Evolutionary conservation across 2,329 filamentous ascomycete species (phyloP).

Genomic region (Chalaropsis thielavioides): DNA sequence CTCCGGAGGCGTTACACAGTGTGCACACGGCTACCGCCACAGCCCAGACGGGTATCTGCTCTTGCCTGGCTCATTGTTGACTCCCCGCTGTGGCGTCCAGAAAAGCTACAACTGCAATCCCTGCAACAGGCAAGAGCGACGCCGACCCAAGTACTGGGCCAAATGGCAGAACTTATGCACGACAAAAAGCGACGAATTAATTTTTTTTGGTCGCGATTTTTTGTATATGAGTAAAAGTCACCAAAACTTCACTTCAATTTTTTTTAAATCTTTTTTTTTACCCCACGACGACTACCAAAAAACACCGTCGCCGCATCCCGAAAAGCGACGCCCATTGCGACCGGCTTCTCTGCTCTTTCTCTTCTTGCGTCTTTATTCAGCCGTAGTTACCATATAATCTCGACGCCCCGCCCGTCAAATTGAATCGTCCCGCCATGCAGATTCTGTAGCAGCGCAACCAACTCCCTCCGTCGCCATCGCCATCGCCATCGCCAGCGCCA

Average conservation of each 20-base stretch:
- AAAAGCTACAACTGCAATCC: constrained; percentile 4
- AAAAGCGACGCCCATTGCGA: not conserved
- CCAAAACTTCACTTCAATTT: not conserved
- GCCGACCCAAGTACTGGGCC: constrained; percentile 13
- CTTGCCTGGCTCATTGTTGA: not conserved
- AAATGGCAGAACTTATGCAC: constrained; percentile 13
- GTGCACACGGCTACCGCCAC: not conserved
- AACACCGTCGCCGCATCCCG: not conserved
- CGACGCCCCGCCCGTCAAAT: not conserved
- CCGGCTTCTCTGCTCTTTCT: not conserved
- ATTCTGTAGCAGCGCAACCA: constrained; percentile 16
- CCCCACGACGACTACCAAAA: not conserved
- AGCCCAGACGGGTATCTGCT: not conserved
- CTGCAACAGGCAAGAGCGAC: constrained; percentile 5
- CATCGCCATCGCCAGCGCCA: too few relatives aligned
- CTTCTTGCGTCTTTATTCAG: too few relatives aligned
- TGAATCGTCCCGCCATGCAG: constrained; percentile 13
- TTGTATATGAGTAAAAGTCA: not conserved
- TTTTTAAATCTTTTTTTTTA: constrained; percentile 1
- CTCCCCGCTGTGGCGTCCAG: constrained; percentile 9
- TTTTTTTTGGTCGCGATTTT: constrained; percentile 1
- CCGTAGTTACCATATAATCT: not conserved
- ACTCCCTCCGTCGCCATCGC: not conserved
- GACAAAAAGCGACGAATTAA: not conserved
- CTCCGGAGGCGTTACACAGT: not conserved